Base-by-base conservation (phyloP, 768 basidiomycete genomes). In the Lentinula edodes region DNA sequence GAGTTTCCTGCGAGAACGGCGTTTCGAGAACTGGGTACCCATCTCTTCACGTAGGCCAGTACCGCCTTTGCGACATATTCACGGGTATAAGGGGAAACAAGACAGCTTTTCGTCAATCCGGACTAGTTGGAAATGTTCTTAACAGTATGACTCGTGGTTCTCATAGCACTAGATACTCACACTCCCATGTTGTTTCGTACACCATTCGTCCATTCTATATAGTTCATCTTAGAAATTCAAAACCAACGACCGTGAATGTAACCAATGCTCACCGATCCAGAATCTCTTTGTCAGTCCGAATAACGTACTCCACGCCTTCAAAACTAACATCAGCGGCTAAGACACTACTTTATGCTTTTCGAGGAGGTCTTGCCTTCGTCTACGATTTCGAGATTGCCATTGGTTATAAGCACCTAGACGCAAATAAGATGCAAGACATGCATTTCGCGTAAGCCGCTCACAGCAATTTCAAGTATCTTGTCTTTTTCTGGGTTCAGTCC, bases 1-100 rank as follows among this genome's bases (percentile, higher is more conserved):
- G 91, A 90, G 68, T 82, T 95, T 13, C 95, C 95, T 5, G 95
- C 92, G n/a, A 94, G 81, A 7, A 92, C 80, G 1, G 82, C 92
- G 6, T 73, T 76, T 41, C 79, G 75, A 62, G 77, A 76, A 15
- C 79, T 71, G 12, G 95, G 94, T 39, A 97, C 78, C 92, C 94
- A 93, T 69, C 81, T 85, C 74, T 90, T 86, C 69, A 98, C 85
- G 70, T 98, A 97, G 2, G 76, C 74, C 18, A 93, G 74, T 3
- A 95, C 87, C 18, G 79, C 71, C 20, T 78, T 67, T 10, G 83
- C 74, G 2, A 94, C 93, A 15, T 76, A 75, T 28, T 84, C 83
- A 50, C 76, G 82, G 1, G 84, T 76, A 67, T 90, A 76, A 0
- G 85, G 81, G 2, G 94, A 95, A 6, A 78, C 75, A 48, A 95